These are phyloP conservation scores for Mariannaea elegans DNA, from an alignment of 2,329 filamentous ascomycete species.

Conservation along the genomic window DNA sequence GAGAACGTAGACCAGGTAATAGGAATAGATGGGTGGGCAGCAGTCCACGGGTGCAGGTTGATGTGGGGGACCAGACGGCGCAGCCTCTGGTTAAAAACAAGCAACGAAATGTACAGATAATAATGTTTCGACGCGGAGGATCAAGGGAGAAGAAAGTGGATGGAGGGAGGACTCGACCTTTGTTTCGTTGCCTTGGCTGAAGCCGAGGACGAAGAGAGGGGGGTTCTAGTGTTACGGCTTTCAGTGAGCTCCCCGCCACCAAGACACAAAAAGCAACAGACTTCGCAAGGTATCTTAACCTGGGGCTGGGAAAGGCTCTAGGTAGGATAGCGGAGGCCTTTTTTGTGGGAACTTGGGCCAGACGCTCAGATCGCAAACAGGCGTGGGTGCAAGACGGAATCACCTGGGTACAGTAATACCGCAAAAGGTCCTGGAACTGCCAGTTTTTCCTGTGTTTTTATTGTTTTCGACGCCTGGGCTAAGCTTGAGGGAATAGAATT, in stretches of 20 bases:
- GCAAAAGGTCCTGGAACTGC: neutral
- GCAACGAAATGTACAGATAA: neutral
- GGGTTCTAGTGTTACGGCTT: constrained; percentile 7
- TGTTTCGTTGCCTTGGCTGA: constrained; percentile 14
- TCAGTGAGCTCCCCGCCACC: constrained; percentile 39
- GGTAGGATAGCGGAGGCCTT: constrained; percentile 7
- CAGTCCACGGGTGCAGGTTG: neutral
- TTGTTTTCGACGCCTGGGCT: no score
- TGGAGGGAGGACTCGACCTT: neutral
- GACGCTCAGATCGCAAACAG: constrained; percentile 27
- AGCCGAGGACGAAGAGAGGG: neutral
- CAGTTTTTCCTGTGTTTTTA: no score
- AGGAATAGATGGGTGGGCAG: neutral
- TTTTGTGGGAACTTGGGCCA: constrained; percentile 14
- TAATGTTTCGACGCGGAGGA: neutral
- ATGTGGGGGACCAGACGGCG: neutral
- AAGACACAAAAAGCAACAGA: constrained; percentile 26
- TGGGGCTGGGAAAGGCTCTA: constrained; percentile 14
- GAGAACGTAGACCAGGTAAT: neutral
- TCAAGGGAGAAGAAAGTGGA: neutral
- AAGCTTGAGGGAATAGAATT: constrained; percentile 3
- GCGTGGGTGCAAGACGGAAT: constrained; percentile 30
- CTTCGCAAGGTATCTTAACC: constrained; percentile 25
- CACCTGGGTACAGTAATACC: constrained; percentile 5
- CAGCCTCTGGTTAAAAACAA: constrained; percentile 2